These are phyloP conservation scores for Solanum okadae DNA, from an alignment of 257 asterid species.

Conservation along the genomic window DNA sequence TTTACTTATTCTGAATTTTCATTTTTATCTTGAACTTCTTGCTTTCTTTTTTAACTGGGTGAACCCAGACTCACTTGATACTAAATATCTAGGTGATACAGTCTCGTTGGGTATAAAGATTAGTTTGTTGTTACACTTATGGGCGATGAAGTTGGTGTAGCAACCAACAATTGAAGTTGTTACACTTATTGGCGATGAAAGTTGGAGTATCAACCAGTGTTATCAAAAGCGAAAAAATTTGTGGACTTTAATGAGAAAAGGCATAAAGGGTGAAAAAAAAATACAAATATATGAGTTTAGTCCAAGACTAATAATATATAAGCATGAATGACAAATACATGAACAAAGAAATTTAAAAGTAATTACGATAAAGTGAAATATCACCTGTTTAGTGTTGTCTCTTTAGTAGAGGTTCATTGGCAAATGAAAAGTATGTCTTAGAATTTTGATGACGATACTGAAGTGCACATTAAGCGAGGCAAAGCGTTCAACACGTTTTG, in stretches of 20 bases:
- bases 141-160: background rate
- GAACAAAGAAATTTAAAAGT: background rate
- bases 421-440: background rate
- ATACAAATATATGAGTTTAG: background rate
- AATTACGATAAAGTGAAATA: background rate
- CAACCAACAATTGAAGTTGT: background rate
- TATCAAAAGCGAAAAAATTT: background rate
- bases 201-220: background rate
- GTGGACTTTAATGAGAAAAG: background rate
- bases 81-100: background rate
- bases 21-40: background rate
- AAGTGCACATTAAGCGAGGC: background rate
- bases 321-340: background rate
- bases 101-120: background rate
- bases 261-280: accelerated
- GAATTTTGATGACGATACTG: background rate
- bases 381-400: background rate
- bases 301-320: background rate
- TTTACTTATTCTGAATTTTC: background rate
- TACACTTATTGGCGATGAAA: background rate
- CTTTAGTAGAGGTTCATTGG: background rate
- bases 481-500: background rate
- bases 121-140: background rate
- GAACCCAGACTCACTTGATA: background rate
- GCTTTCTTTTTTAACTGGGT: background rate